Percentiles rank a stretch among this genome's conserved stretches.
Evolutionary conservation across 2,329 filamentous ascomycete genomes (phyloP).

Genomic region (Ophiosphaerella narmari): DNA sequence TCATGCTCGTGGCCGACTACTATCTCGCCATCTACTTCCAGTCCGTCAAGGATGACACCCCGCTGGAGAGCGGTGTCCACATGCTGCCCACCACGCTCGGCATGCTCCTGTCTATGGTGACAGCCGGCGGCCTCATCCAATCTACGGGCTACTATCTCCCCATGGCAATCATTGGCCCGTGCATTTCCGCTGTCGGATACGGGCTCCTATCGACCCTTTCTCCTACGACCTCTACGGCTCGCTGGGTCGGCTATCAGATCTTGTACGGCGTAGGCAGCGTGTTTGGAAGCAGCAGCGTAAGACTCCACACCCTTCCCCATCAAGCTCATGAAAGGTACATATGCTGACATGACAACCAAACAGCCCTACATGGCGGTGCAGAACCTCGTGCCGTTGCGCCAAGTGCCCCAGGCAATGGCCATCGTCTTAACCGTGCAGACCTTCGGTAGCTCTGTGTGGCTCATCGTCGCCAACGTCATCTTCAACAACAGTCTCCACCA

Average conservation of each 20-base stretch:
- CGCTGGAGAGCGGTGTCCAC: constrained; percentile 21
- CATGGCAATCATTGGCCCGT: constrained; percentile 42
- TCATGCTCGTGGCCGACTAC: constrained; percentile 65
- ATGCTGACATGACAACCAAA: not conserved
- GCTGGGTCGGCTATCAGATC: constrained; percentile 27
- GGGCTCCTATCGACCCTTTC: no score
- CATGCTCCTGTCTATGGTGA: constrained; percentile 50
- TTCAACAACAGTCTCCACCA: constrained; percentile 2
- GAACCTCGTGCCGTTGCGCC: constrained; percentile 13
- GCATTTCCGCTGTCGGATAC: no score
- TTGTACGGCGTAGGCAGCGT: constrained; percentile 35
- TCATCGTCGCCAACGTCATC: constrained; percentile 21
- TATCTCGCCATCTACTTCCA: constrained; percentile 75
- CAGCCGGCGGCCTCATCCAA: constrained; percentile 31
- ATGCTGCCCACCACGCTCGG: constrained; percentile 19
- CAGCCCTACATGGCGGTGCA: constrained; percentile 28
- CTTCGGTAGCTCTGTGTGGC: constrained; percentile 28
- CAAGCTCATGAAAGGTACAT: no score
- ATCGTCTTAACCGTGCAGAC: constrained; percentile 33
- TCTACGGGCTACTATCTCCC: constrained; percentile 49
- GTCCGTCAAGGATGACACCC: constrained; percentile 60
- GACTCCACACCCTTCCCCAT: not conserved
- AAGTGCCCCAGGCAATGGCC: constrained; percentile 30
- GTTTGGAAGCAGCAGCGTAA: not conserved
- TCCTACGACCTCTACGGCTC: constrained; percentile 10